Evolutionary conservation across 2,329 filamentous ascomycete species (phyloP).

Genomic region (Stromatinia cepivora): DNA sequence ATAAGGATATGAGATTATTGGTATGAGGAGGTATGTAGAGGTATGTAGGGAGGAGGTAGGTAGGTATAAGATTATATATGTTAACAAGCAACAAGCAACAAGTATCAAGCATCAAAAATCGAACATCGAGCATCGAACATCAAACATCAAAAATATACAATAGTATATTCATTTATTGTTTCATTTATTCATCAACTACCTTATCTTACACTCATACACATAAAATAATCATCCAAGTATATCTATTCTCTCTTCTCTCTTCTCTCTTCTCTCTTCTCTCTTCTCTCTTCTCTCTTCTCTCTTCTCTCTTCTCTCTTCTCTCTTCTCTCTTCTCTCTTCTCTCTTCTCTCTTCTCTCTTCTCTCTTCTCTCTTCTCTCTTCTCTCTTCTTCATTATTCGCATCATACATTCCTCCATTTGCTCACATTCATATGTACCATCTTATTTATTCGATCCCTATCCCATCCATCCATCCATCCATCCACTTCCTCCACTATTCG

Average conservation of each 20-base stretch:
- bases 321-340: not conserved
- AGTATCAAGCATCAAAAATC: not conserved
- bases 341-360: no score
- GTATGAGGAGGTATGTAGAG: not conserved
- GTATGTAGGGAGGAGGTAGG: no score
- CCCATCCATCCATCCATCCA: not conserved
- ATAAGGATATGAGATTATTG: not conserved
- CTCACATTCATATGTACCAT: not conserved
- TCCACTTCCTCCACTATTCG: no score
- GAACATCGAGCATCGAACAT: not conserved
- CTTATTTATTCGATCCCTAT: not conserved
- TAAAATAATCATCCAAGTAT: no score
- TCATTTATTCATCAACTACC: conserved; percentile 8
- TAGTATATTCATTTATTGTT: conserved; percentile 6
- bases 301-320: no score
- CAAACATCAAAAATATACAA: not conserved
- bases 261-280: no score
- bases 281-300: not conserved
- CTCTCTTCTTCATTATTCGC: not conserved
- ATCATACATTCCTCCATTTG: not conserved
- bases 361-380: no score
- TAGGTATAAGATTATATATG: no score
- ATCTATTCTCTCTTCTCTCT: no score
- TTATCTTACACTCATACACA: not conserved
- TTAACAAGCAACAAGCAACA: no score